These are phyloP conservation scores for Tetrapyrgos nigripes DNA, from an alignment of 1,284 basidiomycete species.

Conservation along the genomic window DNA sequence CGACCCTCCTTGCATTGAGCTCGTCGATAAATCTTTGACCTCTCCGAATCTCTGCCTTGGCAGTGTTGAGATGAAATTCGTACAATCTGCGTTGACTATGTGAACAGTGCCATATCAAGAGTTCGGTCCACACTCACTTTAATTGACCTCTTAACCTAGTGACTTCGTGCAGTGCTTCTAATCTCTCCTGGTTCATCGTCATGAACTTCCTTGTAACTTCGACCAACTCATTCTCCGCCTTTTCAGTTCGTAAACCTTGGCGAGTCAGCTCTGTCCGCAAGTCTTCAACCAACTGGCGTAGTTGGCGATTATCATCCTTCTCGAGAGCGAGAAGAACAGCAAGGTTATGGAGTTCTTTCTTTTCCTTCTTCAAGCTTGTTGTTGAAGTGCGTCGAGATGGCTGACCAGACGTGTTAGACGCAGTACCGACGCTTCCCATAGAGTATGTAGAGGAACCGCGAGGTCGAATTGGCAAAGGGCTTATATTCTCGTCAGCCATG, in stretches of 20 bases:
- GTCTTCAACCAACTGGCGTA: background rate
- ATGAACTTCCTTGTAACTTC: constrained; percentile 1
- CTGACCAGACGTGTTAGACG: background rate
- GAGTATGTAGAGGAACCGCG: background rate
- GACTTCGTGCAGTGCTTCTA: background rate
- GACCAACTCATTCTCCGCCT: constrained; percentile 1
- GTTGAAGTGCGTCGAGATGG: background rate
- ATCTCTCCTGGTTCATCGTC: background rate
- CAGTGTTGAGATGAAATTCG: background rate
- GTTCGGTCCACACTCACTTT: background rate
- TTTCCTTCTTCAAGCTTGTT: background rate
- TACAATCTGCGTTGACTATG: background rate
- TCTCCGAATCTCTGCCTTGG: constrained; percentile 4
- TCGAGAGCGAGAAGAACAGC: constrained; percentile 6
- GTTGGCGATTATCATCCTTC: background rate
- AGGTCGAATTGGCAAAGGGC: background rate
- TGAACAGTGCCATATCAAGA: background rate
- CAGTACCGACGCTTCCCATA: background rate
- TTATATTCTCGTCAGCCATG: background rate
- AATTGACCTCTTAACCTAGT: background rate
- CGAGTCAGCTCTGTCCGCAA: background rate
- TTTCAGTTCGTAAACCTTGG: background rate
- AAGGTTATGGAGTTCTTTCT: background rate
- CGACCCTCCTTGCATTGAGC: background rate
- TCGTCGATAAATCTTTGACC: background rate